A percentile compares a stretch with the other conserved stretches of the same genome.
phyloP scores from a whole-genome alignment of 306 rosid species.

The Pterocarpus santalinus region DNA sequence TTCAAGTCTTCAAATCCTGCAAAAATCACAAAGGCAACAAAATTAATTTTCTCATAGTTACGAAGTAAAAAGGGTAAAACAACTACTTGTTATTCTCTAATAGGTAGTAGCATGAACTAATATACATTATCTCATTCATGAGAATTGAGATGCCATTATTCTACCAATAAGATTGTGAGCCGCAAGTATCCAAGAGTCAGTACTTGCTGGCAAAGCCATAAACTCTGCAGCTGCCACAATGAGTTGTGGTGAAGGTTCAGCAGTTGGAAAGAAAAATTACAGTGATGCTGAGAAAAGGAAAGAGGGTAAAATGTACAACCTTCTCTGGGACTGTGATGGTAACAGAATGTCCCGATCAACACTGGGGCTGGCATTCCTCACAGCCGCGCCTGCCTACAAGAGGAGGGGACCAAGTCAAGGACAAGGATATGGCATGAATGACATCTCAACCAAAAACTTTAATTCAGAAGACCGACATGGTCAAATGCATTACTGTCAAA shows the following conservation, averaged over 20 bases:
- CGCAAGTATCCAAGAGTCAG: slow-evolving; percentile 41
- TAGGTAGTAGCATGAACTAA: background rate
- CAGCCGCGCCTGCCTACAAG: slow-evolving; percentile 59
- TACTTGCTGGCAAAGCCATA: slow-evolving; percentile 46
- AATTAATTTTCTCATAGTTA: slow-evolving; percentile 1
- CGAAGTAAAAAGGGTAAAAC: background rate
- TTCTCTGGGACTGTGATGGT: slow-evolving; percentile 52
- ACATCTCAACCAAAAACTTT: slow-evolving; percentile 53
- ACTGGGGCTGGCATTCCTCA: slow-evolving; percentile 51
- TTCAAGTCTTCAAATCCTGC: slow-evolving; percentile 54
- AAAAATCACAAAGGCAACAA: slow-evolving; percentile 31
- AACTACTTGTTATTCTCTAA: slow-evolving; percentile 19
- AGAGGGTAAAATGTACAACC: slow-evolving; percentile 57
- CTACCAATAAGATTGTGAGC: slow-evolving; percentile 37
- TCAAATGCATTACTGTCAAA: slow-evolving; percentile 33
- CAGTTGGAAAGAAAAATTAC: slow-evolving; percentile 42
- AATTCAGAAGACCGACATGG: slow-evolving; percentile 48
- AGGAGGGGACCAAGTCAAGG: slow-evolving; percentile 58
- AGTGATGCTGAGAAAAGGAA: slow-evolving; percentile 54
- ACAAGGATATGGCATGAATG: slow-evolving; percentile 48
- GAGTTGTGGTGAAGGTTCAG: slow-evolving; percentile 46
- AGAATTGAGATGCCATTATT: slow-evolving; percentile 30
- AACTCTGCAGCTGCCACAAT: slow-evolving; percentile 49
- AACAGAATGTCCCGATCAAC: slow-evolving; percentile 59
- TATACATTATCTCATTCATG: slow-evolving; percentile 41